Conservation (phyloP, 257 asterid species). For the Petunia axillaris region DNA sequence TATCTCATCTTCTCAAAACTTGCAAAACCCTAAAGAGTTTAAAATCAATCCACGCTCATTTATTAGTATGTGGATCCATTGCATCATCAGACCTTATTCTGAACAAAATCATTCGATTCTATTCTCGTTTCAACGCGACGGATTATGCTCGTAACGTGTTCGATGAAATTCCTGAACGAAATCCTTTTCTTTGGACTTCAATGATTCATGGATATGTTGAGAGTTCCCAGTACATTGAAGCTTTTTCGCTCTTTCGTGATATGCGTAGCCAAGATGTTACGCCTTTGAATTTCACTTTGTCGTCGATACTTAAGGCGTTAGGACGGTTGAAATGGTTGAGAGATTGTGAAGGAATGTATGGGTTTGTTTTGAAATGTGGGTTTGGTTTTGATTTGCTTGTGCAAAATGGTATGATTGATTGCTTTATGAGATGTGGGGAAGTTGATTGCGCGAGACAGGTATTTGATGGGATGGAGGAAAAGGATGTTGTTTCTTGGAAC, state of each 20-base stretch:
- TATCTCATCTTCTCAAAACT: slow-evolving; percentile 24
- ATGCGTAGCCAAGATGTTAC: slow-evolving; percentile 19
- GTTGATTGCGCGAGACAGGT: slow-evolving; percentile 23
- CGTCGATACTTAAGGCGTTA: slow-evolving; percentile 30
- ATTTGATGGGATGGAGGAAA: slow-evolving; percentile 34
- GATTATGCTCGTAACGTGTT: slow-evolving; percentile 25
- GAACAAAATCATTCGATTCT: slow-evolving; percentile 3
- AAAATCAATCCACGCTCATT: slow-evolving; percentile 13
- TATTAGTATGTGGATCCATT: slow-evolving; percentile 17
- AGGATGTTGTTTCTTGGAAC: slow-evolving; percentile 36
- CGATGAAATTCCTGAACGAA: slow-evolving; percentile 31
- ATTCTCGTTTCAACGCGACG: not conserved
- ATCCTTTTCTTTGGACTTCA: slow-evolving; percentile 27
- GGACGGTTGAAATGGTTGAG: slow-evolving; percentile 31
- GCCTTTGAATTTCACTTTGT: slow-evolving; percentile 32
- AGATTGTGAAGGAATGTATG: slow-evolving; percentile 27
- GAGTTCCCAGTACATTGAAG: slow-evolving; percentile 28
- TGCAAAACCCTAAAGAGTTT: slow-evolving; percentile 25
- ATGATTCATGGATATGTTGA: slow-evolving; percentile 37
- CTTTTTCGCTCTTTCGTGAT: slow-evolving; percentile 17
- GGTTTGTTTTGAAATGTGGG: slow-evolving; percentile 26
- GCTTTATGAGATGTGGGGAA: slow-evolving; percentile 28
- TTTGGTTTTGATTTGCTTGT: slow-evolving; percentile 29
- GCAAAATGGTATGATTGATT: slow-evolving; percentile 32
- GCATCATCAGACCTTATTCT: slow-evolving; percentile 25